These are phyloP conservation scores for Mycena vulgaris DNA, from an alignment of 768 basidiomycete species.

Conservation along the genomic window DNA sequence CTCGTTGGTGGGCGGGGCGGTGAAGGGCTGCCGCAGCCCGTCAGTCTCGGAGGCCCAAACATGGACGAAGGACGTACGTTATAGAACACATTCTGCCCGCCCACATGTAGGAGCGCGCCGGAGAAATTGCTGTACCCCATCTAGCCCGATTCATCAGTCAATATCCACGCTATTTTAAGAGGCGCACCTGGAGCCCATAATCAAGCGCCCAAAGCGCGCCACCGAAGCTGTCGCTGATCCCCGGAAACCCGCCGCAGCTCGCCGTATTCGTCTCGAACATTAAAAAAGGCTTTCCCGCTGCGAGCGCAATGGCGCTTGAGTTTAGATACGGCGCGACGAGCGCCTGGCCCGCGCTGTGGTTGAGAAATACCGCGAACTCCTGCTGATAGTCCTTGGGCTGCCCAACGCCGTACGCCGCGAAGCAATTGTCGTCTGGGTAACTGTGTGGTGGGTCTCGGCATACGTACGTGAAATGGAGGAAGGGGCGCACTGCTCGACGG, in stretches of 20 bases:
- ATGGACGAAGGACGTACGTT: conserved; percentile 52
- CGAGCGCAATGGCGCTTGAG: conserved; percentile 62
- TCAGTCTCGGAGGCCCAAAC: neutral
- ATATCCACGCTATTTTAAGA: neutral
- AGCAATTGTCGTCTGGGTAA: conserved; percentile 75
- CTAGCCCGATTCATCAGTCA: conserved; percentile 45
- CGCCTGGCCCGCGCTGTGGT: conserved; percentile 66
- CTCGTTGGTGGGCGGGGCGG: conserved; percentile 68
- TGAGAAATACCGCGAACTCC: conserved; percentile 69
- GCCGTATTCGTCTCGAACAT: conserved; percentile 85
- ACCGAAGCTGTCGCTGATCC: conserved; percentile 75
- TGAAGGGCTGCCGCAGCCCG: conserved; percentile 36
- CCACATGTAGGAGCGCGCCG: conserved; percentile 69
- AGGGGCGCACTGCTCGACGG: conserved; percentile 59
- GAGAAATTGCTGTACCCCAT: conserved; percentile 73
- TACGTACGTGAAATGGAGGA: no score
- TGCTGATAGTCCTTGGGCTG: neutral
- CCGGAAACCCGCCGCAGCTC: conserved; percentile 78
- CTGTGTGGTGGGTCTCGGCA: no score
- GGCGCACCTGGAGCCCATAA: conserved; percentile 62
- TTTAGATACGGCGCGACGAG: conserved; percentile 68
- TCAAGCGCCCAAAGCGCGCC: conserved; percentile 78
- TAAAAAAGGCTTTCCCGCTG: conserved; percentile 63
- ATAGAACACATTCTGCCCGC: conserved; percentile 79
- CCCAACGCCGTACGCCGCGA: conserved; percentile 51